Conservation (phyloP, 495 filamentous ascomycete genomes). For the Acidiella bohemica region DNA sequence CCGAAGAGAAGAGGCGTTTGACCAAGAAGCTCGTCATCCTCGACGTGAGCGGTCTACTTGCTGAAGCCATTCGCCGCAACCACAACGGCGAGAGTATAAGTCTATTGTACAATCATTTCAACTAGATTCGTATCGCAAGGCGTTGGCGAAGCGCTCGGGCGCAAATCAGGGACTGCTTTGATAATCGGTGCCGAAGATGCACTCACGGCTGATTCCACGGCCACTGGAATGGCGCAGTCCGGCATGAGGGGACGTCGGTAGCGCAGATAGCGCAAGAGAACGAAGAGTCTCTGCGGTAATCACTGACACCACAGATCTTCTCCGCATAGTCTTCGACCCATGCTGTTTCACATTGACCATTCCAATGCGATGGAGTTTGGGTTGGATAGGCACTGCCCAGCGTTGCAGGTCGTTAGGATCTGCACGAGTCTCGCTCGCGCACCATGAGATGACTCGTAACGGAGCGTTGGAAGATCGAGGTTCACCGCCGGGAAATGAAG, state of each 20-base stretch:
- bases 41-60: constrained; percentile 71
- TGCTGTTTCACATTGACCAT: background rate
- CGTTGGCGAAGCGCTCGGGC: background rate
- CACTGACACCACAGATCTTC: no score
- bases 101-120: constrained; percentile 31
- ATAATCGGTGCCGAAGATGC: background rate
- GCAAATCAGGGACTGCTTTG: background rate
- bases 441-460: constrained; percentile 43
- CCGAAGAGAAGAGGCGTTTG: constrained; percentile 49
- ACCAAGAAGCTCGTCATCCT: constrained; percentile 78
- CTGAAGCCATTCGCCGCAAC: constrained; percentile 88
- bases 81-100: constrained; percentile 63
- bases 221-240: no score
- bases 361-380: no score
- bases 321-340: no score
- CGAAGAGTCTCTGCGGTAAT: no score
- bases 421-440: constrained; percentile 45
- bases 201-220: constrained; percentile 3
- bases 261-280: no score
- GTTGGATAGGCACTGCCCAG: constrained; percentile 40
- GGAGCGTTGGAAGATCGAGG: constrained; percentile 62
- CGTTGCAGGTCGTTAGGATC: constrained; percentile 55
- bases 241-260: no score
- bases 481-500: constrained; percentile 47
- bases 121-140: constrained; percentile 13